Percentiles rank a stretch among this genome's conserved stretches.
Conservation (phyloP, 139 green algal species). For the Chlamydomonas applanata region DNA sequence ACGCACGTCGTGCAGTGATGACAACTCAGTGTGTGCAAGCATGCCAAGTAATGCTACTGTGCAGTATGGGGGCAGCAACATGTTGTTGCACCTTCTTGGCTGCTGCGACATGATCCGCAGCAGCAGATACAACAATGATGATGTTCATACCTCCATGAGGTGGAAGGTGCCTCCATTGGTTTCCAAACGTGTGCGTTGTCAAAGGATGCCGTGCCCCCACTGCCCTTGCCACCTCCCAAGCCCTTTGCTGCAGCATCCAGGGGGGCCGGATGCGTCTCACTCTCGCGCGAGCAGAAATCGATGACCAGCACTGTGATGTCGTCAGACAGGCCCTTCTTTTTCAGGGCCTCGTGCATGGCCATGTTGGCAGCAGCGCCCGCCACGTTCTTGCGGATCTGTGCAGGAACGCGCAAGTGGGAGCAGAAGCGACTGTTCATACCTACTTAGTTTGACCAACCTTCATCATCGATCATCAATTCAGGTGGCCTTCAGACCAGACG, state of each 20-base stretch:
- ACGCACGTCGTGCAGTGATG: too few relatives aligned
- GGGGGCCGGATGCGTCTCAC: constrained; percentile 11
- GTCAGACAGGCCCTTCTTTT: constrained; percentile 48
- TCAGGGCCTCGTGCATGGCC: constrained; percentile 34
- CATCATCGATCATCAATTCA: background rate
- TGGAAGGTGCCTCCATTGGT: constrained; percentile 25
- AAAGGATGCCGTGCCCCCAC: constrained; percentile 5
- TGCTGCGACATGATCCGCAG: too few relatives aligned
- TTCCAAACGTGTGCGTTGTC: constrained; percentile 18
- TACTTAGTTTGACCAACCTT: background rate
- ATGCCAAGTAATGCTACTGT: too few relatives aligned
- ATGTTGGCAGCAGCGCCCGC: constrained; percentile 33
- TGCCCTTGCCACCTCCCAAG: background rate
- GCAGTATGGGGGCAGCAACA: too few relatives aligned
- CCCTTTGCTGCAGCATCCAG: background rate
- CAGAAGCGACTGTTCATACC: background rate
- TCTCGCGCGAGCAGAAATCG: constrained; percentile 33
- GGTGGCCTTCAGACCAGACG: too few relatives aligned
- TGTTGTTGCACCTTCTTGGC: too few relatives aligned
- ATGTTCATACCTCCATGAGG: constrained; percentile 24
- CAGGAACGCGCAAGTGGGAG: background rate
- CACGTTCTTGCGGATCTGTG: constrained; percentile 23
- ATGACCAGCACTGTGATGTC: constrained; percentile 52
- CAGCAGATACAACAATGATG: too few relatives aligned
- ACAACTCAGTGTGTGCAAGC: too few relatives aligned